phyloP scores from a whole-genome alignment of 257 asterid genomes.

The Ilex aquifolium region DNA sequence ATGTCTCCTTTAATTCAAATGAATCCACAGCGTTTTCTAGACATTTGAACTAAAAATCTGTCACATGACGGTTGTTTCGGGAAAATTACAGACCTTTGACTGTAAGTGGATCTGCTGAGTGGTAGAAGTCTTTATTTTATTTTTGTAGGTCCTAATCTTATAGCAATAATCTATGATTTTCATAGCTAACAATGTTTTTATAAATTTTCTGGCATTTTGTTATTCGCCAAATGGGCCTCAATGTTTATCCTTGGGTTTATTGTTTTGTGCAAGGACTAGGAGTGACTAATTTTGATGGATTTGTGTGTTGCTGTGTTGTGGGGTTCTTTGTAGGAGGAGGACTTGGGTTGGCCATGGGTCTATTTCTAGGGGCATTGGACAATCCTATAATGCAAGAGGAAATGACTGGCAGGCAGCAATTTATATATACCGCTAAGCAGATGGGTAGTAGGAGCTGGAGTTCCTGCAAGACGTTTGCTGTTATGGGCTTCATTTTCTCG shows the following conservation, averaged over 20 bases:
- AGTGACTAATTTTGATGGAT: background rate
- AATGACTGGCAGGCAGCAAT: constrained; percentile 71
- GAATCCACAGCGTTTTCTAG: no score
- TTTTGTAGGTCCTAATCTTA: no score
- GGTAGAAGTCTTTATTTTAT: no score
- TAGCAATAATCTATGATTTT: no score
- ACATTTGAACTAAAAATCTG: no score
- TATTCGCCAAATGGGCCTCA: background rate
- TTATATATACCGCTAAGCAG: constrained; percentile 78
- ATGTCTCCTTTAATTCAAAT: no score
- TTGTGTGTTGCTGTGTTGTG: constrained; percentile 8
- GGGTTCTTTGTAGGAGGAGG: constrained; percentile 70
- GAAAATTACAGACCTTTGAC: no score
- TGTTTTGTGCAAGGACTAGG: background rate
- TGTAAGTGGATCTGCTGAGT: no score
- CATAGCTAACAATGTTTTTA: no score
- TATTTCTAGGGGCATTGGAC: constrained; percentile 84
- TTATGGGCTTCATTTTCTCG: constrained; percentile 88
- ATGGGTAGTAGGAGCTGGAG: constrained; percentile 96
- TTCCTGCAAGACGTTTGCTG: constrained; percentile 91
- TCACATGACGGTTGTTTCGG: no score
- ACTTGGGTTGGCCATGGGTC: constrained; percentile 79
- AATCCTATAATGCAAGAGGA: constrained; percentile 79
- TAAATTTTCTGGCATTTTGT: background rate
- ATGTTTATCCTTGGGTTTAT: background rate